Evolutionary conservation across 345 rosid species (phyloP), one percentile per base, ranked within the genome.

Genomic region (Syzygium aromaticum): DNA sequence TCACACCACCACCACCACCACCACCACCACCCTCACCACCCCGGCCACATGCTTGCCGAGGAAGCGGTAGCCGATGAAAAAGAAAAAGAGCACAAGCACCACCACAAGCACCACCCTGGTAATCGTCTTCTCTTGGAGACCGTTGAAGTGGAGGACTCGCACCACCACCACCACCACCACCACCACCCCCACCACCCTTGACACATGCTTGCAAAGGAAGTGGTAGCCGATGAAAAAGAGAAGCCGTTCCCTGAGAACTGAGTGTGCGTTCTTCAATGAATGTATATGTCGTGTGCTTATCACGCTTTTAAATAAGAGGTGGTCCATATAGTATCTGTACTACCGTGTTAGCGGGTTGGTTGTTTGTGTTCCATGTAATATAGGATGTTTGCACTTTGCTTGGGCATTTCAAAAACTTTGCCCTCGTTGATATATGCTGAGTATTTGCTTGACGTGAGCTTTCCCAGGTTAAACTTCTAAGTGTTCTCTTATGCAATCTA

Each of bases 1-100:
- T 54, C 57, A 0, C 87, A 82, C 63, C 86, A 67, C 78, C 77
- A 90, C 52, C 89, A 89, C 30, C 87, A 86, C 5, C 49, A 77
- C 52, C 85, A 88, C 83, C 21, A 19, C 51, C 87, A 53, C 27
- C 87, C 84, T 2, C 67, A 33, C 43, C 43, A 40, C 43, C 43
- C 43, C 2, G 67, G 57, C 3, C 87, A 86, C 63, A 21, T 86
- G 0, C 87, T 86, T 5, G 22, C 40, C 1, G 84, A 86, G 61
- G 87, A 86, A 84, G 84, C 23, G 43, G 43, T 40, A 40, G 43
- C 43, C 43, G 43, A 40, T 0, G 59, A 67, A 8, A 23, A 52
- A 8, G 49, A 51, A 54, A 56, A 40, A 40, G 43, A 40, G 6
- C 43, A 40, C 43, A 40, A 40, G 43, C 43, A 61, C 67, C 67